phyloP scores from a whole-genome alignment of 192 early-diverging fungal genomes.

The Umbelopsis sp. region DNA sequence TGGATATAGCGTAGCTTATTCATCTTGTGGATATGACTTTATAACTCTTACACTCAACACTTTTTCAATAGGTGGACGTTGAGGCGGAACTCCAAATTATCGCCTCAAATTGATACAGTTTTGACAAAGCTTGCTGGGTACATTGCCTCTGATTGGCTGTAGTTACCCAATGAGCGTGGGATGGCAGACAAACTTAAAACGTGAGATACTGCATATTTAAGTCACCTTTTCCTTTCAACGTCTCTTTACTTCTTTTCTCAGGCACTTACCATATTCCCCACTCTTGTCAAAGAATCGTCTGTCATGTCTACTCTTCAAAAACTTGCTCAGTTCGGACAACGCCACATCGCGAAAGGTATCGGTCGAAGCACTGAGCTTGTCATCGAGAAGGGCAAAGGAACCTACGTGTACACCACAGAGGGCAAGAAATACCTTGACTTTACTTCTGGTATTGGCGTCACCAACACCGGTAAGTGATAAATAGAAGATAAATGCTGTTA shows the following conservation, averaged over 20 bases:
- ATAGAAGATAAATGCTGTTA: background rate
- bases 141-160: constrained; percentile 1
- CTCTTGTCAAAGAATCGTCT: constrained; percentile 3
- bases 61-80: background rate
- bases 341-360: constrained; percentile 41
- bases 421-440: constrained; percentile 47
- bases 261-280: background rate
- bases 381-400: constrained; percentile 39
- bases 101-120: background rate
- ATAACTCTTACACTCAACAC: background rate
- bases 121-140: background rate
- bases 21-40: background rate
- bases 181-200: constrained; percentile 4
- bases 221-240: background rate
- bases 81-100: background rate
- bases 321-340: constrained; percentile 41
- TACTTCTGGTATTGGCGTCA: constrained; percentile 49
- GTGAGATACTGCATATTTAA: background rate
- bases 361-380: constrained; percentile 38
- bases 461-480: constrained; percentile 36
- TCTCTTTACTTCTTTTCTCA: background rate
- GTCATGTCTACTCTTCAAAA: constrained; percentile 25
- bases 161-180: constrained; percentile 17
- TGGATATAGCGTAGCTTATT: background rate
- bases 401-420: constrained; percentile 36